A percentile compares a stretch with the other conserved stretches of the same genome.
Conservation (phyloP, 225 moss, liverwort and hornwort genomes). For the Straminergon stramineum region DNA sequence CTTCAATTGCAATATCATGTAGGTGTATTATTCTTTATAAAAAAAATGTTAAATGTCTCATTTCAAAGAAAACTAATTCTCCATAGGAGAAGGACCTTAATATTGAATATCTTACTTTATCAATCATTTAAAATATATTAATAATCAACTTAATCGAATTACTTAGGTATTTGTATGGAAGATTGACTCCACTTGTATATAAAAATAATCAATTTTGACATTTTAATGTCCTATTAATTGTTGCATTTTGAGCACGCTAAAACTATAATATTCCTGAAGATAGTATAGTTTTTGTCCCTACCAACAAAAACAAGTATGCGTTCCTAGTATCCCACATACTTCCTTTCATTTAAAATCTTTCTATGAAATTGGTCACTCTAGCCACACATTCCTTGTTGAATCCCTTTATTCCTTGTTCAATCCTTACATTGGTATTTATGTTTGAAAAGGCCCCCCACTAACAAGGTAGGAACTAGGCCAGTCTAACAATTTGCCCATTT, state of each 20-base stretch:
- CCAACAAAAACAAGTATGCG: not conserved
- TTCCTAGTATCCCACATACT: accelerated
- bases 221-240: not conserved
- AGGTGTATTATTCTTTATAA: not conserved
- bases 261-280: not conserved
- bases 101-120: not conserved
- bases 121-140: not conserved
- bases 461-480: not conserved
- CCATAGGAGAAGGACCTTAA: not conserved
- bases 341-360: not conserved
- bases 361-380: not conserved
- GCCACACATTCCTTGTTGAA: not conserved
- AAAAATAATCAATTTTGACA: not conserved
- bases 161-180: not conserved
- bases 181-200: not conserved
- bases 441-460: accelerated
- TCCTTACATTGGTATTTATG: not conserved
- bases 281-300: not conserved
- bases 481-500: not conserved
- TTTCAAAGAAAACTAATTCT: not conserved
- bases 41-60: not conserved
- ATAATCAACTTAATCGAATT: not conserved
- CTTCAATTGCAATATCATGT: not conserved
- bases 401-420: not conserved
- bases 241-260: not conserved